Conservation (phyloP, 306 rosid genomes). For the Prunus mume region DNA sequence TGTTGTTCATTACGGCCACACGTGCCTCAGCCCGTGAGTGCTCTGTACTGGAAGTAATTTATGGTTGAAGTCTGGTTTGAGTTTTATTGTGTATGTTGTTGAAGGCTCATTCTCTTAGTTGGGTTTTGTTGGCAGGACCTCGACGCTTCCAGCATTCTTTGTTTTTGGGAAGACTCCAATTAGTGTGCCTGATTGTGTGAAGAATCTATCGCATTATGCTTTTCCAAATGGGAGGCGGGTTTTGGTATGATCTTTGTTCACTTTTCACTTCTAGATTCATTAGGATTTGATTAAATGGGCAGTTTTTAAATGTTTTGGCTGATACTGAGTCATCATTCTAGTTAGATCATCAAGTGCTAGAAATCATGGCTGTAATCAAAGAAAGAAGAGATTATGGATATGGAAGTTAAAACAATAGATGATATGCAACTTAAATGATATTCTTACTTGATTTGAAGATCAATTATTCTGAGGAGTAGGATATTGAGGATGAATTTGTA, state of each 20-base stretch:
- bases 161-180: conserved; percentile 81
- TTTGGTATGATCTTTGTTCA: conserved; percentile 41
- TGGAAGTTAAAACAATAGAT: not conserved
- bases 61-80: not conserved
- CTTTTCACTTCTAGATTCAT: not conserved
- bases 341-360: not conserved
- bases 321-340: too few relatives aligned
- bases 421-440: not conserved
- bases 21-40: conserved; percentile 91
- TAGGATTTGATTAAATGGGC: not conserved
- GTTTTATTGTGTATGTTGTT: not conserved
- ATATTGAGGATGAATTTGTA: not conserved
- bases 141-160: conserved; percentile 66
- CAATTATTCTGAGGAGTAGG: not conserved
- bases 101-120: not conserved
- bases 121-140: conserved; percentile 51
- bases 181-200: conserved; percentile 42
- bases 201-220: conserved; percentile 40
- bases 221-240: conserved; percentile 41
- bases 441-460: not conserved
- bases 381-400: too few relatives aligned
- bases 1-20: conserved; percentile 86
- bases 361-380: not conserved
- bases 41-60: not conserved
- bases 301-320: not conserved